Conservation (phyloP, 164 flowering plant species). For the Kingdonia uniflora region DNA sequence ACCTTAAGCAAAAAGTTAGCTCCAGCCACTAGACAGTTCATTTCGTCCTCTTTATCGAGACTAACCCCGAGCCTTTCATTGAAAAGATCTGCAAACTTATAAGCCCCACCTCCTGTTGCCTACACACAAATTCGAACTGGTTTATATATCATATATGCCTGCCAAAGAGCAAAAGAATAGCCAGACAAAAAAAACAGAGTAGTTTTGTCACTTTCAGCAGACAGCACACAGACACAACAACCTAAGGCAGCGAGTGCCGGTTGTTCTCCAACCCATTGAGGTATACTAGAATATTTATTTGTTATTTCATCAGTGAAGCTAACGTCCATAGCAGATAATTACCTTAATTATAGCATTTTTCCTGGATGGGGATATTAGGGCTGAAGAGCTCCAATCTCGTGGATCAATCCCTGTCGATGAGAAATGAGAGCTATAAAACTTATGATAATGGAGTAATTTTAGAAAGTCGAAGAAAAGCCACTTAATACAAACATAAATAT, state of each 20-base stretch:
- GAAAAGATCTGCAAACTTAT: constrained; percentile 84
- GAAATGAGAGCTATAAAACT: constrained; percentile 8
- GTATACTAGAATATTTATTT: no score
- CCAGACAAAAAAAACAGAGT: no score
- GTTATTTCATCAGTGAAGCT: no score
- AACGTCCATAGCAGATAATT: background rate
- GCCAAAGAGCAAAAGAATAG: no score
- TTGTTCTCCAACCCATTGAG: no score
- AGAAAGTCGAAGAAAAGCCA: no score
- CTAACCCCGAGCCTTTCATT: constrained; percentile 92
- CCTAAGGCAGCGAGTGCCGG: no score
- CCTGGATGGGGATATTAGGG: constrained; percentile 22
- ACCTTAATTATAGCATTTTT: constrained; percentile 80
- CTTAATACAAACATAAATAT: no score
- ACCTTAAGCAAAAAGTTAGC: constrained; percentile 97
- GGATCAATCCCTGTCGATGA: constrained; percentile 45
- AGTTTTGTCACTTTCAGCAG: no score
- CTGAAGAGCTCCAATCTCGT: constrained; percentile 32
- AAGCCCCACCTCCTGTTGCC: constrained; percentile 99
- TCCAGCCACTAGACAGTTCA: constrained; percentile 93
- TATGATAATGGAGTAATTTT: no score
- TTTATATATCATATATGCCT: background rate
- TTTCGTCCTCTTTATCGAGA: constrained; percentile 96
- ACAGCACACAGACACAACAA: no score
- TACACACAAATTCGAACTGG: constrained; percentile 27